Evolutionary conservation across 129 eudicot genomes (phyloP).

Genomic region (Glebionis coronaria): DNA sequence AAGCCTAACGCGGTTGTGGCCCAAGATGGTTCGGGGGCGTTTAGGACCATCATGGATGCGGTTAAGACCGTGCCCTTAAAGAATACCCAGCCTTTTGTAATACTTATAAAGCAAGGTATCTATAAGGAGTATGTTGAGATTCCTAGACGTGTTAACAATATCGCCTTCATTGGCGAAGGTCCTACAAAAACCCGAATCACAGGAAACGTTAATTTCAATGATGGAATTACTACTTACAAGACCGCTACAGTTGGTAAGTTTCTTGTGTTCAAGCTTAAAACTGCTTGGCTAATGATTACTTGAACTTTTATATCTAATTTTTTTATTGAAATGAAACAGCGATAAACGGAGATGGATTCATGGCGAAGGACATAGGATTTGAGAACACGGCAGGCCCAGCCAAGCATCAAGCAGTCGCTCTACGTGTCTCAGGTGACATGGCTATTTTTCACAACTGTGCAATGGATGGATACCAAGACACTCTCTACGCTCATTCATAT

Average conservation of each 20-base stretch:
- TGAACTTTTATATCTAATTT: background rate
- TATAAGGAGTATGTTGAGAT: slow-evolving; percentile 50
- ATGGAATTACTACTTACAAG: slow-evolving; percentile 39
- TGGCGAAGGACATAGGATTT: slow-evolving; percentile 24
- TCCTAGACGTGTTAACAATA: slow-evolving; percentile 24
- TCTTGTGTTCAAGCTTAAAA: background rate
- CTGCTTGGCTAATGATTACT: too few relatives aligned
- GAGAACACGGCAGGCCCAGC: slow-evolving; percentile 24
- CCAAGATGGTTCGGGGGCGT: slow-evolving; percentile 51
- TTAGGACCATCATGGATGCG: slow-evolving; percentile 50
- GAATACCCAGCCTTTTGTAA: slow-evolving; percentile 29
- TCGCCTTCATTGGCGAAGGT: slow-evolving; percentile 65
- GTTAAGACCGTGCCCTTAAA: slow-evolving; percentile 29
- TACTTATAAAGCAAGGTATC: slow-evolving; percentile 57
- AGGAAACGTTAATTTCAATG: slow-evolving; percentile 43
- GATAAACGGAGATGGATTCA: slow-evolving; percentile 2
- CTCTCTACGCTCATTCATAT: slow-evolving; percentile 17
- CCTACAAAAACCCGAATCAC: slow-evolving; percentile 53
- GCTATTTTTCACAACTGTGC: slow-evolving; percentile 21
- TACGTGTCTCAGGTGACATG: slow-evolving; percentile 19
- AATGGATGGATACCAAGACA: slow-evolving; percentile 29
- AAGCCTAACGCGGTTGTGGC: slow-evolving; percentile 53
- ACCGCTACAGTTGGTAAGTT: slow-evolving; percentile 71
- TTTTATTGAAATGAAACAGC: slow-evolving; percentile 1
- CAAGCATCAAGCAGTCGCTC: slow-evolving; percentile 25